phyloP scores from a whole-genome alignment of 2,329 filamentous ascomycete genomes.

The Colletotrichum siamense region DNA sequence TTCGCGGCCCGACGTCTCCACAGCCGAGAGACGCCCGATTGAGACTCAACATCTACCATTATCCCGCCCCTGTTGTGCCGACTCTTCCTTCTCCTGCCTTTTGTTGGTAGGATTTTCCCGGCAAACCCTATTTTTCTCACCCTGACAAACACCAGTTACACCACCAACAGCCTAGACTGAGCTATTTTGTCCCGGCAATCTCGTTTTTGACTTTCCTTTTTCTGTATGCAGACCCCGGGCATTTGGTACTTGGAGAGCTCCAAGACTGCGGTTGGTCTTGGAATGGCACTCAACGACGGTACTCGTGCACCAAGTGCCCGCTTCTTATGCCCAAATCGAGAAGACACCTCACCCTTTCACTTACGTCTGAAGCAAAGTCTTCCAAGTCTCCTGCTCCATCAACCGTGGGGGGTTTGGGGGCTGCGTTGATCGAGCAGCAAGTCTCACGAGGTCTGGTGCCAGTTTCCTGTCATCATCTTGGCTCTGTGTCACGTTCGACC shows the following conservation, averaged over 20 bases:
- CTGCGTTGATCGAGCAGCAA: background rate
- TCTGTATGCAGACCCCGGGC: background rate
- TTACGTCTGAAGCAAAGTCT: background rate
- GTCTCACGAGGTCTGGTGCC: background rate
- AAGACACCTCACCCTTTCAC: background rate
- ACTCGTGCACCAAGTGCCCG: background rate
- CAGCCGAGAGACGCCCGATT: slow-evolving; percentile 5
- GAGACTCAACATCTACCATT: background rate
- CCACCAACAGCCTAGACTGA: background rate
- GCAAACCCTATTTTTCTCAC: slow-evolving; percentile 15
- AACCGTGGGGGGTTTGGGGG: slow-evolving; percentile 3
- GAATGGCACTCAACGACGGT: background rate
- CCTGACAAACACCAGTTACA: slow-evolving; percentile 1
- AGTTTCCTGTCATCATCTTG: slow-evolving; percentile 5
- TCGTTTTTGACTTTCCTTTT: background rate
- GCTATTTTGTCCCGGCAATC: background rate
- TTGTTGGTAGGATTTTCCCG: background rate
- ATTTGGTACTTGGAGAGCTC: background rate
- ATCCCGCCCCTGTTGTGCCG: background rate
- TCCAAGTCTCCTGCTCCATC: background rate
- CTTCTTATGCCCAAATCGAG: background rate
- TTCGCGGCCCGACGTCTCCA: slow-evolving; percentile 10
- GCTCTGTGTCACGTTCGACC: slow-evolving; percentile 17
- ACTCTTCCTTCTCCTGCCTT: background rate
- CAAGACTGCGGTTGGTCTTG: background rate